Evolutionary conservation across 176 grass and related monocot species (phyloP), one percentile per base, ranked within the genome.

Genomic region (Olyra latifolia): DNA sequence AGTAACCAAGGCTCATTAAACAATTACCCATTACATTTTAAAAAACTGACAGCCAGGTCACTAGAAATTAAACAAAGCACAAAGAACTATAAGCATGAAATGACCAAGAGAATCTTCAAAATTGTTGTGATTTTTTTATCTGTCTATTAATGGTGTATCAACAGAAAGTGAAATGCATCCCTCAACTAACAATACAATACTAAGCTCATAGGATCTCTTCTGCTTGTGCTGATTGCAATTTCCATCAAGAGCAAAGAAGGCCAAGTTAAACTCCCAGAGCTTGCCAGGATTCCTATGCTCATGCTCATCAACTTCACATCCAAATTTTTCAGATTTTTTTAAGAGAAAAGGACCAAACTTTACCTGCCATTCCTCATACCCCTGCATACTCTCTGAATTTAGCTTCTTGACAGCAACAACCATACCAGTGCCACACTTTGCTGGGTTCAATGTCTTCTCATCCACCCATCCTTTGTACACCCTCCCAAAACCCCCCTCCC

Each of bases 401-500:
- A 97, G 90, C 29, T 97, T 97, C 86, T 97, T 97, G 44, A 97
- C 87, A 9, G 94, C 94, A 40, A 94, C 89, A 43, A 89, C 91
- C 66, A 94, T 81, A 52, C 75, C 74, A 0, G 71, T 62, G 23
- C 89, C 60, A 11, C 71, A 64, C 73, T 66, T 81, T 1, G 82
- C 41, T 1, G 94, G 91, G 71, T 86, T 88, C 71, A 92, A 86
- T 0, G 82, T 92, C 88, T 94, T 97, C 85, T 97, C 94, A 27
- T 97, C 91, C 28, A 97, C 87, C 91, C 89, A 97, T 0, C 89
- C 94, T 25, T 97, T 97, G 85, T 92, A 97, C 19, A 97, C 94
- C 77, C 89, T 79, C 14, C 94, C 94, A 48, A 97, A 97, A 0
- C 80, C 89, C 0, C 94, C 91, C 50, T 90, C 87, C 7, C 94